phyloP scores from a whole-genome alignment of 345 rosid species.

The Populus ilicifolia region DNA sequence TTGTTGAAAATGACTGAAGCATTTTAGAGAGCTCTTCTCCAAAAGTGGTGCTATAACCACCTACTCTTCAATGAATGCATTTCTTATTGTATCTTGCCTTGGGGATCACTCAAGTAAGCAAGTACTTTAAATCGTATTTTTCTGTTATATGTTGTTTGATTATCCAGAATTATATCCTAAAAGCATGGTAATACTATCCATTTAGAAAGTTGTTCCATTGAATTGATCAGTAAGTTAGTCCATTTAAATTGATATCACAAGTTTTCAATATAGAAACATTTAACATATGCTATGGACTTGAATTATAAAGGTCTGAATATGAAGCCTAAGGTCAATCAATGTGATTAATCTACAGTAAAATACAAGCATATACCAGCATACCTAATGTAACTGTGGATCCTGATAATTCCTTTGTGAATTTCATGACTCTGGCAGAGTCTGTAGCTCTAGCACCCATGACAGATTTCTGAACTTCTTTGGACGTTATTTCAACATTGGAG shows the following conservation, averaged over 20 bases:
- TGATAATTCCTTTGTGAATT: conserved; percentile 78
- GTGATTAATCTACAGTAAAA: background rate
- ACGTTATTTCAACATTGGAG: conserved; percentile 41
- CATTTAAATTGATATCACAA: background rate
- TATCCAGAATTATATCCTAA: background rate
- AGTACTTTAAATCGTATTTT: background rate
- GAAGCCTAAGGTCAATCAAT: background rate
- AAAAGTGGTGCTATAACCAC: background rate
- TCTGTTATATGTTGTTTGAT: background rate
- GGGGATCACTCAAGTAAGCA: background rate
- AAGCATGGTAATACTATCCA: background rate
- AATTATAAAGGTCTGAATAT: background rate
- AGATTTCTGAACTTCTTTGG: conserved; percentile 50
- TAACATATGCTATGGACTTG: background rate
- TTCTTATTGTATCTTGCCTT: background rate
- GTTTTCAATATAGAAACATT: background rate
- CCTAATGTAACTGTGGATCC: conserved; percentile 76
- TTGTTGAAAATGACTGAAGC: conserved; percentile 1
- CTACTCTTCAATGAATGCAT: background rate
- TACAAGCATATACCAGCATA: conserved; percentile 17
- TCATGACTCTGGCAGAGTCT: conserved; percentile 79
- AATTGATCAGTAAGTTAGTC: background rate
- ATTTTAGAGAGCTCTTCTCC: background rate
- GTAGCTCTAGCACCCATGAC: conserved; percentile 74
- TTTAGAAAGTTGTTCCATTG: background rate